A percentile compares a stretch with the other conserved stretches of the same genome.
Evolutionary conservation across 495 filamentous ascomycete species (phyloP).

Genomic region (Elasticomyces elasticus): DNA sequence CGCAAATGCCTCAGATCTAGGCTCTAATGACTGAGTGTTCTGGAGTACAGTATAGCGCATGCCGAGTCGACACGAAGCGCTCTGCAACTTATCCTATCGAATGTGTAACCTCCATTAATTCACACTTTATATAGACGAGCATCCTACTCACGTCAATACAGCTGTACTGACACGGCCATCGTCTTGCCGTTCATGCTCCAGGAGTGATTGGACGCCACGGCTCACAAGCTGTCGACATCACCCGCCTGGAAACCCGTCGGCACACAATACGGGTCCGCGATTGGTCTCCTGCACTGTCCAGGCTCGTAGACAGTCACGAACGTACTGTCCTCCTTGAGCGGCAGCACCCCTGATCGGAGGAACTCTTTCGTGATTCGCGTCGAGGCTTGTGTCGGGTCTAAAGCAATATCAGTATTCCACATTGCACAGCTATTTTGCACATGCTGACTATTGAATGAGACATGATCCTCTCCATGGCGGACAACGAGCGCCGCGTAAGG

Average conservation of each 20-base stretch:
- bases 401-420: neutral
- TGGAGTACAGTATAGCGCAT: no score
- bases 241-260: conserved; percentile 3
- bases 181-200: no score
- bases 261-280: conserved; percentile 1
- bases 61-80: no score
- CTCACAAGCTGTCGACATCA: conserved; percentile 2
- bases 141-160: no score
- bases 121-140: no score
- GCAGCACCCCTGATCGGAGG: conserved; percentile 1
- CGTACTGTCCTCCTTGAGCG: neutral
- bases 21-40: no score
- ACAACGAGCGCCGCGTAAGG: neutral
- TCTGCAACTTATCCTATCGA: no score
- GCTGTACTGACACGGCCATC: no score
- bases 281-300: neutral
- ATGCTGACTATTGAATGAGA: conserved; percentile 1
- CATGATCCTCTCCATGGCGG: conserved; percentile 5
- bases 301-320: conserved; percentile 5
- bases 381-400: neutral
- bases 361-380: conserved; percentile 4
- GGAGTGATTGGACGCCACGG: no score
- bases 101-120: no score
- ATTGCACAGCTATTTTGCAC: neutral
- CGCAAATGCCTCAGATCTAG: no score